These are phyloP conservation scores for Curvularia spicifera DNA, from an alignment of 2,329 filamentous ascomycete genomes.

Conservation along the genomic window DNA sequence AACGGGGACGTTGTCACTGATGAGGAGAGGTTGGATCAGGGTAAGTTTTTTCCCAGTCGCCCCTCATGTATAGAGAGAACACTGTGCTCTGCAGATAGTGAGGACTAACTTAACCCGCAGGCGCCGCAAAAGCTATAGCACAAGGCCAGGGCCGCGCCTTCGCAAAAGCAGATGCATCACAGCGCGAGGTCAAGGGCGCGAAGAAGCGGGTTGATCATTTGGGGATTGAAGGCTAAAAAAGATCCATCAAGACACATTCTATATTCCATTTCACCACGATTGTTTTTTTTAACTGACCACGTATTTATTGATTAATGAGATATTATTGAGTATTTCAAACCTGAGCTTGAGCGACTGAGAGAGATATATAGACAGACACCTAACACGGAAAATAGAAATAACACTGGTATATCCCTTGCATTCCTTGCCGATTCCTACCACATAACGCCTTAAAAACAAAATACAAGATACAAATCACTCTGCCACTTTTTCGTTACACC, in stretches of 20 bases:
- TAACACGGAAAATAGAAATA: not conserved
- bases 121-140: constrained; percentile 28
- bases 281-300: too few relatives aligned
- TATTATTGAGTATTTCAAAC: not conserved
- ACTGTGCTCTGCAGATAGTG: too few relatives aligned
- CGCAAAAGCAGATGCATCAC: constrained; percentile 27
- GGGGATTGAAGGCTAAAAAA: constrained; percentile 38
- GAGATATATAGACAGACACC: not conserved
- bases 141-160: constrained; percentile 31
- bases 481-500: not conserved
- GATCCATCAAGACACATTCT: not conserved
- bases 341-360: not conserved
- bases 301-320: not conserved
- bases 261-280: too few relatives aligned
- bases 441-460: not conserved
- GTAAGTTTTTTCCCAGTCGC: constrained; percentile 10
- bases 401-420: not conserved
- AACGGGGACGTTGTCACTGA: constrained; percentile 34
- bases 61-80: too few relatives aligned
- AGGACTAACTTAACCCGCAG: constrained; percentile 12
- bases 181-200: constrained; percentile 19
- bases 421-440: not conserved
- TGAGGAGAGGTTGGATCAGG: constrained; percentile 37
- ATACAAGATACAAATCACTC: not conserved
- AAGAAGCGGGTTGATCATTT: constrained; percentile 42